phyloP scores from a whole-genome alignment of 345 rosid species.

The Eucalyptus sp. region DNA sequence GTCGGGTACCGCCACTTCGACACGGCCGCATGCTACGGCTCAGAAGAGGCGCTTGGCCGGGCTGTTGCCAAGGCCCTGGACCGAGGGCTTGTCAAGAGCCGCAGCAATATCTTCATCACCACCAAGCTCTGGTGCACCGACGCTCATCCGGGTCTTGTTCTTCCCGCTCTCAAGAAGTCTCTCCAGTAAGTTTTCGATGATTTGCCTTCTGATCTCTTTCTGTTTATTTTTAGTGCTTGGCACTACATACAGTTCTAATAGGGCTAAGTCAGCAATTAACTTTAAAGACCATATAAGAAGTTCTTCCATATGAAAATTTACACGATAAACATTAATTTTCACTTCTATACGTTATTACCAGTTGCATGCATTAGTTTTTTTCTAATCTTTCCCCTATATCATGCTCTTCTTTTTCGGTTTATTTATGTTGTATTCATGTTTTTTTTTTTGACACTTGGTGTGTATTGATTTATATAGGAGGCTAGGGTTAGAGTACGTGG shows the following conservation, averaged over 20 bases:
- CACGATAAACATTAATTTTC: background rate
- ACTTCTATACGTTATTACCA: background rate
- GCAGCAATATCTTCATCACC: constrained; percentile 49
- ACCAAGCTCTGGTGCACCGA: constrained; percentile 43
- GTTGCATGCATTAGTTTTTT: background rate
- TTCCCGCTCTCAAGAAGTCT: constrained; percentile 29
- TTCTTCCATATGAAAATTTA: background rate
- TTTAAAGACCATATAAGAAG: background rate
- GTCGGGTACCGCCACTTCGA: constrained; percentile 69
- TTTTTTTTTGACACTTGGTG: background rate
- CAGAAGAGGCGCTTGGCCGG: constrained; percentile 45
- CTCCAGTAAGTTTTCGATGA: constrained; percentile 2
- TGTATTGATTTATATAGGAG: constrained; percentile 3
- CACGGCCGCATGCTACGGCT: constrained; percentile 34
- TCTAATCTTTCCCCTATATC: background rate
- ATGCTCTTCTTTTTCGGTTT: background rate
- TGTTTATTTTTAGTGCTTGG: background rate
- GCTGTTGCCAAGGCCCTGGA: constrained; percentile 39
- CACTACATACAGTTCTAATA: background rate
- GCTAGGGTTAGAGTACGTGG: constrained; percentile 23
- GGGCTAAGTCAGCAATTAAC: background rate
- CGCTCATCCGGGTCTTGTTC: constrained; percentile 34
- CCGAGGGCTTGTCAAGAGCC: constrained; percentile 19
- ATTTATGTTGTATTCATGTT: background rate
- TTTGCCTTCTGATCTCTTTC: background rate